Base-by-base conservation (phyloP, 2,329 filamentous ascomycete genomes). In the Hypoxylon sp. region DNA sequence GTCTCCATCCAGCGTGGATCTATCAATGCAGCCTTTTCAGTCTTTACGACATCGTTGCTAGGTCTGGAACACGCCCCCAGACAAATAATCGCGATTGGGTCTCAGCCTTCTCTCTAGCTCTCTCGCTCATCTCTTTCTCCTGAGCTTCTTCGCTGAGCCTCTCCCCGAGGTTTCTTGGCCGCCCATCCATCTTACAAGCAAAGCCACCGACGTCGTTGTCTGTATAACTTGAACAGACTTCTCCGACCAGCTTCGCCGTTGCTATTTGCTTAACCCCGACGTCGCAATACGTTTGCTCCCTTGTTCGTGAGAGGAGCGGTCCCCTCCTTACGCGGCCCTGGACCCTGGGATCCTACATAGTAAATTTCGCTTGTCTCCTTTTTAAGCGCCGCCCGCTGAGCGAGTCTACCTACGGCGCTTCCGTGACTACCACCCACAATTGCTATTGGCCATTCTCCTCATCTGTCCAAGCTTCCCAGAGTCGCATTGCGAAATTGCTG, bases 361-460 rank as follows among this genome's bases (percentile, higher is more conserved):
- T n/a, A 43, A 63, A 66, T 68, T 39, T 63, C 54, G 58, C 62
- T 60, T 59, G 50, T 55, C 30, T 44, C 24, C 17, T 56, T 65
- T 65, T 59, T 70, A 71, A 71, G 68, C 68, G 70, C 70, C 67
- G 65, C 52, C 62, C 44, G 58, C 58, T 65, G 57, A 43, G 41
- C 60, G 48, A 62, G 53, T 53, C 58, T 54, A 66, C 50, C 60
- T 50, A 68, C 70, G 70, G 71, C 71, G 71, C 71, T 72, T 71
- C 70, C 68, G 69, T 51, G 58, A 65, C 34, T 49, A 37, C 37
- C 44, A 46, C 49, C 28, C 54, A 28, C 34, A 41, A 26, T 59
- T 64, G 17, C 58, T 44, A 73, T 72, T 73, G 71, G 70, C 47
- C 63, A 64, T 62, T 59, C 61, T 50, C 44, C 20, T 28, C 11